These are phyloP conservation scores for Aspergillus texensis DNA, from an alignment of 2,329 filamentous ascomycete species.

Conservation along the genomic window DNA sequence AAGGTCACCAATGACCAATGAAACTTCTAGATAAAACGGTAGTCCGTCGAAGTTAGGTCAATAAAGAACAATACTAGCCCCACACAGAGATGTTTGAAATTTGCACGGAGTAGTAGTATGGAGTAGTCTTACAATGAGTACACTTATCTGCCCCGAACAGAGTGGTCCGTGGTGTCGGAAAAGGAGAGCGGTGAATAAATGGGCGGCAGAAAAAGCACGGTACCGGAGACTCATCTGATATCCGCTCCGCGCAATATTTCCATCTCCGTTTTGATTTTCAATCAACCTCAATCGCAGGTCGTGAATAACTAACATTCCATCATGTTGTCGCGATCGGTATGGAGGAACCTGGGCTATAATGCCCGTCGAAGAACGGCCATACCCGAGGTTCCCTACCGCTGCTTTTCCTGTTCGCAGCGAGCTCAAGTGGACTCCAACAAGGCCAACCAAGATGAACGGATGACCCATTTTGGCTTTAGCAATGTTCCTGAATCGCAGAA, in stretches of 20 bases:
- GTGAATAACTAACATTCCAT: slow-evolving; percentile 6
- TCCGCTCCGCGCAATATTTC: slow-evolving; percentile 1
- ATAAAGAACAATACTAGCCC: not conserved
- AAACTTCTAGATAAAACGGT: not conserved
- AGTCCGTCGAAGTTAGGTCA: not conserved
- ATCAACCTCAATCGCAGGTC: not conserved
- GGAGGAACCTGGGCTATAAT: slow-evolving; percentile 40
- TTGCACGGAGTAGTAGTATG: no score
- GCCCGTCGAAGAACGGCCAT: slow-evolving; percentile 33
- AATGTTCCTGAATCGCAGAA: slow-evolving; percentile 82
- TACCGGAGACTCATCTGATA: not conserved
- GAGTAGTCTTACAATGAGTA: not conserved
- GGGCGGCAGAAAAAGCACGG: not conserved
- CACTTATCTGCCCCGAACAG: no score
- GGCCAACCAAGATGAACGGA: slow-evolving; percentile 52
- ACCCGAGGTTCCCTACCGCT: slow-evolving; percentile 44
- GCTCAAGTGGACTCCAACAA: slow-evolving; percentile 42
- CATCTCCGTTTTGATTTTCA: not conserved
- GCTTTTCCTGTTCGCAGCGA: slow-evolving; percentile 54
- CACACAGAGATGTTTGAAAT: no score
- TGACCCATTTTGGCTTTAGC: slow-evolving; percentile 90
- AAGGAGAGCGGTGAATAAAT: not conserved
- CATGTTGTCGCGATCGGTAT: slow-evolving; percentile 40
- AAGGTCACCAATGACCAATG: not conserved
- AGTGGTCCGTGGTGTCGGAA: no score